A percentile compares a stretch with the other conserved stretches of the same genome.
phyloP scores from a whole-genome alignment of 139 green algal genomes.

The Eudorina sp. region DNA sequence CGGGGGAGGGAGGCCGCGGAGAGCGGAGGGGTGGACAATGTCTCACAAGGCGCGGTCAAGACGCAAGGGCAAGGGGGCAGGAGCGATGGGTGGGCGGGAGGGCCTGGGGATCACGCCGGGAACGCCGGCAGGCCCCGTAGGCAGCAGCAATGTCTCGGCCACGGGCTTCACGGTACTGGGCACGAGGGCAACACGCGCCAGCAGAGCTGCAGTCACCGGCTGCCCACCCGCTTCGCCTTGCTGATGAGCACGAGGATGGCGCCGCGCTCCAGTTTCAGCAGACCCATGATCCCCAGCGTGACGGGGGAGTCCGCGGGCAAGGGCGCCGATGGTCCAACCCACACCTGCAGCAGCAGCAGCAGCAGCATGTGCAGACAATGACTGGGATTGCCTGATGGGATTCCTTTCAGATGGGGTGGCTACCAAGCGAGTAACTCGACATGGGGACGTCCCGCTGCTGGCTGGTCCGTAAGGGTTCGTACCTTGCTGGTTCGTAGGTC shows the following conservation, averaged over 20 bases:
- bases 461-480: neutral
- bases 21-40: neutral
- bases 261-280: neutral
- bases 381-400: too few relatives aligned
- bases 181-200: too few relatives aligned
- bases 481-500: slow-evolving; percentile 3
- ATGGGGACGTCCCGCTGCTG: neutral
- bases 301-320: neutral
- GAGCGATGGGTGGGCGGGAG: too few relatives aligned
- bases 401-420: neutral
- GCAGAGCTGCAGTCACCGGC: too few relatives aligned
- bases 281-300: neutral
- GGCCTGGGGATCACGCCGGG: too few relatives aligned
- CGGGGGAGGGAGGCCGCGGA: neutral
- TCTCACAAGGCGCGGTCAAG: too few relatives aligned
- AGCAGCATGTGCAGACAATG: neutral
- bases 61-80: too few relatives aligned
- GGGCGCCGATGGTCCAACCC: neutral
- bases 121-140: too few relatives aligned
- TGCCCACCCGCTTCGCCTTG: slow-evolving; percentile 31
- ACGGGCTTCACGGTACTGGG: too few relatives aligned
- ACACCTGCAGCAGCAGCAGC: neutral
- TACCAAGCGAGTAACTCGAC: too few relatives aligned
- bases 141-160: too few relatives aligned
- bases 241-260: slow-evolving; percentile 11